A percentile compares a stretch with the other conserved stretches of the same genome.
These are phyloP conservation scores for Amanita rimosa DNA, from an alignment of 768 basidiomycete genomes.

Conservation along the genomic window DNA sequence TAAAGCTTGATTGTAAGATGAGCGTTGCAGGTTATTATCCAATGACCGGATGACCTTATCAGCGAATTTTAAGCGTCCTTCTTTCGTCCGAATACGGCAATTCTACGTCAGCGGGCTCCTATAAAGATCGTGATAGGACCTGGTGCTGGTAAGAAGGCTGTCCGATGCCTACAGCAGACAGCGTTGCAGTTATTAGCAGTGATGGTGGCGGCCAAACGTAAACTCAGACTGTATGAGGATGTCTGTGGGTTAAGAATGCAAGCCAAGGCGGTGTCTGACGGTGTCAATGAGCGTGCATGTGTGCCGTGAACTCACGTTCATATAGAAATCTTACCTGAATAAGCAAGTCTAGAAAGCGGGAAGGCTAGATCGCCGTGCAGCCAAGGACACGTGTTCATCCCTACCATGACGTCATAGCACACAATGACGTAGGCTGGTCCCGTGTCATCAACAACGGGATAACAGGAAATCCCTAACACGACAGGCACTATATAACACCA, in stretches of 20 bases:
- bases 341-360: neutral
- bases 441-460: conserved; percentile 4
- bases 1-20: too few relatives aligned
- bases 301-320: too few relatives aligned
- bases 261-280: too few relatives aligned
- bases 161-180: conserved; percentile 12
- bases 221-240: too few relatives aligned
- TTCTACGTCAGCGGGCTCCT: conserved; percentile 27
- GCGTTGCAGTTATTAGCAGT: too few relatives aligned
- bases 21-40: conserved; percentile 28
- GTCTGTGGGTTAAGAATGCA: too few relatives aligned
- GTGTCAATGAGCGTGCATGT: neutral
- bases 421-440: conserved; percentile 1
- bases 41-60: conserved; percentile 19
- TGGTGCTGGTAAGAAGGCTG: too few relatives aligned
- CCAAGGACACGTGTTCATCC: neutral
- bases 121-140: conserved; percentile 29
- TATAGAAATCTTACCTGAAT: neutral
- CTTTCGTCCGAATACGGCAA: conserved; percentile 20
- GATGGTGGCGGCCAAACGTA: too few relatives aligned
- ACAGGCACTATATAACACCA: conserved; percentile 6
- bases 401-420: neutral
- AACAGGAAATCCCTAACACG: neutral
- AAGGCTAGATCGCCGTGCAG: neutral
- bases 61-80: conserved; percentile 24